phyloP scores from a whole-genome alignment of 345 rosid species.

The Psidium friedrichsthalianum region DNA sequence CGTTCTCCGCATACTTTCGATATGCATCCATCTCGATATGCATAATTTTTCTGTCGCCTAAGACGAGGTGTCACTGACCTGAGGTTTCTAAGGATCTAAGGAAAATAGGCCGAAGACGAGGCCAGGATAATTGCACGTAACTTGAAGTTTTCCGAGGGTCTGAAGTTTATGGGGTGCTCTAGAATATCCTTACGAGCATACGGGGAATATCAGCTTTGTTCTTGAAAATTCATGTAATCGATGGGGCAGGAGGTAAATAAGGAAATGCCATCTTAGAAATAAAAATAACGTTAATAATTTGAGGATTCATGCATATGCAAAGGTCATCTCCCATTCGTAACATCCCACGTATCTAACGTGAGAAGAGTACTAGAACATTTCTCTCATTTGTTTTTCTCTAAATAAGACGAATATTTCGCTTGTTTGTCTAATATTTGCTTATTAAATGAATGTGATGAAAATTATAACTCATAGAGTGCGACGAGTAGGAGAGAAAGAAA shows the following conservation, averaged over 20 bases:
- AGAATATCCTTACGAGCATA: neutral
- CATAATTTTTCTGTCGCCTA: neutral
- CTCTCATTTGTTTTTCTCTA: neutral
- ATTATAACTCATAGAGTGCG: fast-evolving
- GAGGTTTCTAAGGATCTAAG: neutral
- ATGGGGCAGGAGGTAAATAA: fast-evolving
- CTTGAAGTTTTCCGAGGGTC: neutral
- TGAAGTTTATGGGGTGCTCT: neutral
- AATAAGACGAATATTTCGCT: neutral
- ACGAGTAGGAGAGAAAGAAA: neutral
- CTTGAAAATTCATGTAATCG: neutral
- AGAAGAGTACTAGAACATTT: neutral
- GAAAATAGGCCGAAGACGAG: neutral
- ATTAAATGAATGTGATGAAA: neutral
- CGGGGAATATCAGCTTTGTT: neutral
- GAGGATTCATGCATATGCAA: neutral
- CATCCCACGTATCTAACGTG: neutral
- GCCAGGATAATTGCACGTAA: fast-evolving
- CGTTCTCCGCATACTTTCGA: neutral
- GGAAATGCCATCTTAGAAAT: neutral
- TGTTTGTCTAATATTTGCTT: neutral
- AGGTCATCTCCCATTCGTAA: neutral
- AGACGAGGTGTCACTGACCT: fast-evolving
- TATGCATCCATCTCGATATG: neutral
- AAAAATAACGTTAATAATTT: neutral